Conservation (phyloP, 2,329 filamentous ascomycete species). For the Aspergillus brasiliensis region DNA sequence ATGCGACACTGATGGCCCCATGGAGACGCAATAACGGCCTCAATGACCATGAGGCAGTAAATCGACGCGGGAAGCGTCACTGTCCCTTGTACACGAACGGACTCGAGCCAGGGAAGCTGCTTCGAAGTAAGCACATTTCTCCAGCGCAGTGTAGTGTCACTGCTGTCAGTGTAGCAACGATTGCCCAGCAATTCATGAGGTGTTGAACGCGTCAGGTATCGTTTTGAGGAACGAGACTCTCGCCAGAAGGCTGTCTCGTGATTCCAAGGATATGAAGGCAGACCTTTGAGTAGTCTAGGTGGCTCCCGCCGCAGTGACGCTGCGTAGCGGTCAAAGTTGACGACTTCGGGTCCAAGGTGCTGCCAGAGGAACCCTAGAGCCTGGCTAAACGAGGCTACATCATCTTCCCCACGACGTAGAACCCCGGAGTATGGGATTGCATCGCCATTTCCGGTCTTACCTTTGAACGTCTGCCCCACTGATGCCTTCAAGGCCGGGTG, state of each 20-base stretch:
- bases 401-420: conserved; percentile 15
- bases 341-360: conserved; percentile 11
- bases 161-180: too few relatives aligned
- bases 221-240: conserved; percentile 13
- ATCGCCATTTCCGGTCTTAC: background rate
- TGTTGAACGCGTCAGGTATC: background rate
- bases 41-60: too few relatives aligned
- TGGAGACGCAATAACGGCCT: too few relatives aligned
- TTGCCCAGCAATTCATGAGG: background rate
- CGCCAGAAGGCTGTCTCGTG: conserved; percentile 17
- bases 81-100: background rate
- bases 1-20: too few relatives aligned
- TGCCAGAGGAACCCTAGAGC: conserved; percentile 24
- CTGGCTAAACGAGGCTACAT: conserved; percentile 12
- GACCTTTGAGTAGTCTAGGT: conserved; percentile 5
- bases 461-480: conserved; percentile 16
- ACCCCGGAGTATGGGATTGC: conserved; percentile 16
- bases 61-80: too few relatives aligned
- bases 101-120: background rate
- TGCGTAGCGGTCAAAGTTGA: conserved; percentile 13
- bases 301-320: background rate
- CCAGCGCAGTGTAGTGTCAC: background rate
- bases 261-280: conserved; percentile 24
- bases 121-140: background rate
- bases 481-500: conserved; percentile 35